Evolutionary conservation across 2,329 filamentous ascomycete species (phyloP).

Genomic region (Talaromyces sp.): DNA sequence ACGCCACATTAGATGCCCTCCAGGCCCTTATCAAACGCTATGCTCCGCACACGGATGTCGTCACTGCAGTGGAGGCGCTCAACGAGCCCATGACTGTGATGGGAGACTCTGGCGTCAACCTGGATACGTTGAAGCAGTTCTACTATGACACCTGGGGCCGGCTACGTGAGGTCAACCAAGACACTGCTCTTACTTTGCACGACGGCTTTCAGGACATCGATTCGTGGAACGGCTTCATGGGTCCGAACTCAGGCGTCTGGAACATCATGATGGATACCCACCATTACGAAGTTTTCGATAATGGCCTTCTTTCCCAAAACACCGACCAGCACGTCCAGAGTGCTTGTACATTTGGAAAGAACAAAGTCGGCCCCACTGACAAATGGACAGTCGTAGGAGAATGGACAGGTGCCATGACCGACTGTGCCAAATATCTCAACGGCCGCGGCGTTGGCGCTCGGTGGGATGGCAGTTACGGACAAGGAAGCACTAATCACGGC

Average conservation of each 20-base stretch:
- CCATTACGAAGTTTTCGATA: slow-evolving; percentile 61
- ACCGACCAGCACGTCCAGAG: slow-evolving; percentile 50
- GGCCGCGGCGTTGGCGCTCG: slow-evolving; percentile 56
- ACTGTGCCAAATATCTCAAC: slow-evolving; percentile 50
- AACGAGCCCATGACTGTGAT: slow-evolving; percentile 38
- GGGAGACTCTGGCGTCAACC: slow-evolving; percentile 27
- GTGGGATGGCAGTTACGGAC: slow-evolving; percentile 49
- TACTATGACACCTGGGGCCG: slow-evolving; percentile 49
- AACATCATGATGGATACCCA: slow-evolving; percentile 62
- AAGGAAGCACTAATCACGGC: slow-evolving; percentile 45
- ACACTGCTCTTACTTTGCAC: slow-evolving; percentile 52
- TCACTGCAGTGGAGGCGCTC: slow-evolving; percentile 46
- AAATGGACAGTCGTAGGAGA: slow-evolving; percentile 66
- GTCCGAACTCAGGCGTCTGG: slow-evolving; percentile 34
- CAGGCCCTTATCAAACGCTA: slow-evolving; percentile 55
- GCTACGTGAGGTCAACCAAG: slow-evolving; percentile 39
- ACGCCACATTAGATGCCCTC: slow-evolving; percentile 49
- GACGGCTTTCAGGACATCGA: slow-evolving; percentile 42
- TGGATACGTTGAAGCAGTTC: slow-evolving; percentile 47
- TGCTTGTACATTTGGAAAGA: slow-evolving; percentile 50
- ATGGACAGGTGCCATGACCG: slow-evolving; percentile 63
- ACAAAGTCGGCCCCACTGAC: slow-evolving; percentile 48
- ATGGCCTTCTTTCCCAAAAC: slow-evolving; percentile 45
- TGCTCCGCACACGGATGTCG: slow-evolving; percentile 51
- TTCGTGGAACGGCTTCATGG: slow-evolving; percentile 59